These are phyloP conservation scores for Ophiocordyceps polyrhachis-furcata DNA, from an alignment of 2,329 filamentous ascomycete genomes.

Conservation along the genomic window DNA sequence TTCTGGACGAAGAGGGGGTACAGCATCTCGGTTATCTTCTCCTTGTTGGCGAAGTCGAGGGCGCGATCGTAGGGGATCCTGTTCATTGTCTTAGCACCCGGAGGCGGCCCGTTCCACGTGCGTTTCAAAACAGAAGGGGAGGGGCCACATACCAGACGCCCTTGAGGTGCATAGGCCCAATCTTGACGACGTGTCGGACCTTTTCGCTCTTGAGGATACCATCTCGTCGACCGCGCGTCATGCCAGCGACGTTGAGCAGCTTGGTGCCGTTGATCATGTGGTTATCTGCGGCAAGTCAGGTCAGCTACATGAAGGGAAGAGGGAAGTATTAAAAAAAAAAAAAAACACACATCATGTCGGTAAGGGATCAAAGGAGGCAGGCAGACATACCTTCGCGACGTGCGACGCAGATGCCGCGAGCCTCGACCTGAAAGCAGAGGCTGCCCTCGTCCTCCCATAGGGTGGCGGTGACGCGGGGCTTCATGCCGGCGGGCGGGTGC, in stretches of 20 bases:
- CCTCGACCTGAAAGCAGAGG: slow-evolving; percentile 93
- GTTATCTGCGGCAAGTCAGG: slow-evolving; percentile 47
- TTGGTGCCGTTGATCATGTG: slow-evolving; percentile 99
- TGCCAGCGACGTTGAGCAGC: slow-evolving; percentile 87
- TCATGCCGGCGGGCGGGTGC: slow-evolving; percentile 80
- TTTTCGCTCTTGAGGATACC: slow-evolving; percentile 98
- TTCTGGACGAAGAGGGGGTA: slow-evolving; percentile 97
- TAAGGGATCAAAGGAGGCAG: slow-evolving; percentile 7
- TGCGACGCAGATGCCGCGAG: slow-evolving; percentile 87
- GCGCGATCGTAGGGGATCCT: slow-evolving; percentile 98
- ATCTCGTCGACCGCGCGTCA: slow-evolving; percentile 89
- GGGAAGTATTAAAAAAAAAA: background rate
- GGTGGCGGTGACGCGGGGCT: slow-evolving; percentile 88
- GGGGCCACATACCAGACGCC: slow-evolving; percentile 63
- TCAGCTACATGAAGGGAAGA: too few relatives aligned
- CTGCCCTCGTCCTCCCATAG: slow-evolving; percentile 98
- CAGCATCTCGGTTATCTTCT: slow-evolving; percentile 90
- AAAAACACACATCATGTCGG: background rate
- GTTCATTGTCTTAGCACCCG: slow-evolving; percentile 9
- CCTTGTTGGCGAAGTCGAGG: slow-evolving; percentile 97
- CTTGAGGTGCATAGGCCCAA: slow-evolving; percentile 97
- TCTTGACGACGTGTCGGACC: slow-evolving; percentile 90
- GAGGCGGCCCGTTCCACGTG: background rate
- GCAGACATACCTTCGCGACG: slow-evolving; percentile 74
- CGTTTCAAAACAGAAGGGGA: slow-evolving; percentile 4